Evolutionary conservation across 768 basidiomycete species (phyloP).

Genomic region (Boletus sp.): DNA sequence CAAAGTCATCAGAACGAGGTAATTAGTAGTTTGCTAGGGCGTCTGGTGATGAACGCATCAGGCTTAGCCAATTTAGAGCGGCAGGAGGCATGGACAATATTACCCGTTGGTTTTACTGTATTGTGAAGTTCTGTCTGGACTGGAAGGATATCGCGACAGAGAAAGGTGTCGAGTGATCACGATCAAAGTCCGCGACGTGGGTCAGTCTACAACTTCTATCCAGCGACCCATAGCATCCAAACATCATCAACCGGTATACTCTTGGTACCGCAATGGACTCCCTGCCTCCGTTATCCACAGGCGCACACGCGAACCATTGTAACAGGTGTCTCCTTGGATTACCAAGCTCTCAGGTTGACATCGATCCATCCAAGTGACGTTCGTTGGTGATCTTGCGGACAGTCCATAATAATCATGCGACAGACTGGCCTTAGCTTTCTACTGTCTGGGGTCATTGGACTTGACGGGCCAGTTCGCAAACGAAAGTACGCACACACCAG

Average conservation of each 20-base stretch:
- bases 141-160: background rate
- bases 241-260: background rate
- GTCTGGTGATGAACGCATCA: background rate
- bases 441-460: slow-evolving; percentile 83
- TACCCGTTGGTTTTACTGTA: background rate
- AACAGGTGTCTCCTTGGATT: slow-evolving; percentile 68
- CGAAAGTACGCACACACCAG: slow-evolving; percentile 42
- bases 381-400: slow-evolving; percentile 13
- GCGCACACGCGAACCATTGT: slow-evolving; percentile 62
- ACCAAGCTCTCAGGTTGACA: slow-evolving; percentile 61
- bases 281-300: slow-evolving; percentile 35
- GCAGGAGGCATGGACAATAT: background rate
- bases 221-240: background rate
- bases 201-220: background rate
- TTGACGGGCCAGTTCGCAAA: slow-evolving; percentile 50
- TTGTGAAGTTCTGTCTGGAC: background rate
- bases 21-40: background rate
- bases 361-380: slow-evolving; percentile 65
- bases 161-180: no score
- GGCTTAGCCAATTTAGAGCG: background rate
- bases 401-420: slow-evolving; percentile 8
- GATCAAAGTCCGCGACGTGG: background rate
- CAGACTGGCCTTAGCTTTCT: slow-evolving; percentile 85
- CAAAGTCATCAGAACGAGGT: no score
- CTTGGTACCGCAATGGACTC: slow-evolving; percentile 8